Evolutionary conservation across 345 rosid genomes (phyloP).

Genomic region (Excoecaria agallocha): DNA sequence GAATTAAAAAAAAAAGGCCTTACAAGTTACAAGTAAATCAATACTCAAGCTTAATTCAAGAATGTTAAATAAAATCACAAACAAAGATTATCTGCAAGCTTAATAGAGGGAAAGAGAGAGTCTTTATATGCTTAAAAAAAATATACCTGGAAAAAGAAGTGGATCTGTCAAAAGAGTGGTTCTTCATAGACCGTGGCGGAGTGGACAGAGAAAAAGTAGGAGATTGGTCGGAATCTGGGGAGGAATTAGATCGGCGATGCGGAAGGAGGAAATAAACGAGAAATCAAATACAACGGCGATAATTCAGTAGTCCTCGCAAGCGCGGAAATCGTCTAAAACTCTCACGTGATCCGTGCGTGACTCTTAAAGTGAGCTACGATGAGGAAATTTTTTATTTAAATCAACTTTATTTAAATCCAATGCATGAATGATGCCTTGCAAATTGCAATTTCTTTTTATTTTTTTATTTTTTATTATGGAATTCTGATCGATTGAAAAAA

Average conservation of each 20-base stretch:
- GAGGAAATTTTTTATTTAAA: too few species aligned
- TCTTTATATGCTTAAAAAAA: background rate
- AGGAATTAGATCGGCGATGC: constrained; percentile 31
- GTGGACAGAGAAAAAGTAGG: constrained; percentile 14
- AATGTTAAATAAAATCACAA: background rate
- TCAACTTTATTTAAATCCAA: too few species aligned
- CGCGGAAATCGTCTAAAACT: constrained; percentile 25
- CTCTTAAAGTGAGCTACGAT: background rate
- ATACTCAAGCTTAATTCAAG: background rate
- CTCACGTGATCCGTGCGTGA: constrained; percentile 35
- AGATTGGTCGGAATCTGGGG: constrained; percentile 27
- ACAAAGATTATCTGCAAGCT: background rate
- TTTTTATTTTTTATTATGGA: too few species aligned
- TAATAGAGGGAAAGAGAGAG: background rate
- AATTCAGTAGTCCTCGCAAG: constrained; percentile 28
- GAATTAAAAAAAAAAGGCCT: background rate
- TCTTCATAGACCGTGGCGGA: background rate
- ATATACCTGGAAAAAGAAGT: constrained; percentile 1
- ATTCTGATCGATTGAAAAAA: too few species aligned
- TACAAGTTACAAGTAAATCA: background rate
- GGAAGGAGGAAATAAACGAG: constrained; percentile 22
- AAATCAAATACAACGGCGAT: constrained; percentile 49
- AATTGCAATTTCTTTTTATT: too few species aligned
- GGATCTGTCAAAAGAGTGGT: constrained; percentile 1
- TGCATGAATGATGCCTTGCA: too few species aligned